Percentiles rank a stretch among this genome's conserved stretches.
phyloP scores from a whole-genome alignment of 2,329 filamentous ascomycete species.

The Sporothrix dimorphospora region DNA sequence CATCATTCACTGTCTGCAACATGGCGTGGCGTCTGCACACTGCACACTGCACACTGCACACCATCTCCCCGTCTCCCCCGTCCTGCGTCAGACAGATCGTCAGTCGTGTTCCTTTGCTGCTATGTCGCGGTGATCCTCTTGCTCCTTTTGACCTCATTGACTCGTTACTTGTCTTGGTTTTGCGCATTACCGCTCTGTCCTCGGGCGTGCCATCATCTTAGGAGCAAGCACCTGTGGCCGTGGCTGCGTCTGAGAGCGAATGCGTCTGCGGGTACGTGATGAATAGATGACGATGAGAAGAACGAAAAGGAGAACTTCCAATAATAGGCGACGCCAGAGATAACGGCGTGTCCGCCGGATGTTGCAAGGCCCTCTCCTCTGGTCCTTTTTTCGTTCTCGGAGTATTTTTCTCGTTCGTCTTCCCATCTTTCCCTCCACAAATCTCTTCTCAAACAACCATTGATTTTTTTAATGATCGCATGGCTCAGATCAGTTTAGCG shows the following conservation, averaged over 20 bases:
- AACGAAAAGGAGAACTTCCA: background rate
- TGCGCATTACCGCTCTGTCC: background rate
- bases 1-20: slow-evolving; percentile 18
- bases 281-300: background rate
- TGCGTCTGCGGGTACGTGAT: background rate
- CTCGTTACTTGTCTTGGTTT: background rate
- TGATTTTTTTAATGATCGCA: slow-evolving; percentile 6
- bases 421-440: background rate
- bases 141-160: background rate
- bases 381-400: background rate
- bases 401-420: slow-evolving; percentile 8
- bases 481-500: slow-evolving; percentile 26
- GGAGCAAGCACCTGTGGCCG: background rate
- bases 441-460: slow-evolving; percentile 23
- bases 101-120: slow-evolving; percentile 4
- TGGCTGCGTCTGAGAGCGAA: slow-evolving; percentile 13
- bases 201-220: background rate
- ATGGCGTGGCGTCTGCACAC: slow-evolving; percentile 6
- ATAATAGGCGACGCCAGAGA: background rate
- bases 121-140: background rate
- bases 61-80: background rate
- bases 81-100: background rate
- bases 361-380: background rate
- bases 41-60: no score
- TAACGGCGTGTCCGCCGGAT: background rate